Evolutionary conservation across 2,329 filamentous ascomycete genomes (phyloP), one percentile per base, ranked within the genome.

Genomic region (Penicillium crustosum): DNA sequence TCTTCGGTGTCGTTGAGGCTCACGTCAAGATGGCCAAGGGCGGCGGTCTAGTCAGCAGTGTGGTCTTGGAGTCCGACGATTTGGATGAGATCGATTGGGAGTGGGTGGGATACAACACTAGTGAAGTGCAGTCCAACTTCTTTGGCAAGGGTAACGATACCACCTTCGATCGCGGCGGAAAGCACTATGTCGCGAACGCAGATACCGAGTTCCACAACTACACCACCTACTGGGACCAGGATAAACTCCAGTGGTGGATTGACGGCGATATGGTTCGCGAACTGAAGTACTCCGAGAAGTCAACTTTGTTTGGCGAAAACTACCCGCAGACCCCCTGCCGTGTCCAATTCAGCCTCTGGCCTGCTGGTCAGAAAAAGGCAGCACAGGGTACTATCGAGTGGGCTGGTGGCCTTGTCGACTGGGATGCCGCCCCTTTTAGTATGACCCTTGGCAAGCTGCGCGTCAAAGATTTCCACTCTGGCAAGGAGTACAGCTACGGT

Each of bases 91-190:
- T 96, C 41, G 92, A 96, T 70, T 93, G 90, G 75, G 75, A 77
- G 55, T 76, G 74, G 74, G 64, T 77, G 23, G 77, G 77, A 49
- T 72, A 72, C 49, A 74, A 77, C 60, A 71, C 68, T 25, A 68
- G 58, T 39, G 55, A 63, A 36, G 75, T 78, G 35, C 93, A 97
- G 76, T 89, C 88, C 68, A 97, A 99, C 78, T 99, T 95, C 79
- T 99, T 97, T 68, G 91, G 93, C 75, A 96, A 97, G 78, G 94
- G 94, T 53, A 83, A 90, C 66, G 90, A 89, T 0, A 69, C 68
- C 1, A 82, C 84, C 5, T 95, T 93, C 79, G 90, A 93, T 76
- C 89, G 93, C 56, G 93, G 90, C 61, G 87, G 88, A 50, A 90
- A 90, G 72, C 89, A 94, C 76, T 77, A 85, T 7, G 78, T 87